Base-by-base conservation (phyloP, 208 protist species). In the Leishmania guyanensis region DNA sequence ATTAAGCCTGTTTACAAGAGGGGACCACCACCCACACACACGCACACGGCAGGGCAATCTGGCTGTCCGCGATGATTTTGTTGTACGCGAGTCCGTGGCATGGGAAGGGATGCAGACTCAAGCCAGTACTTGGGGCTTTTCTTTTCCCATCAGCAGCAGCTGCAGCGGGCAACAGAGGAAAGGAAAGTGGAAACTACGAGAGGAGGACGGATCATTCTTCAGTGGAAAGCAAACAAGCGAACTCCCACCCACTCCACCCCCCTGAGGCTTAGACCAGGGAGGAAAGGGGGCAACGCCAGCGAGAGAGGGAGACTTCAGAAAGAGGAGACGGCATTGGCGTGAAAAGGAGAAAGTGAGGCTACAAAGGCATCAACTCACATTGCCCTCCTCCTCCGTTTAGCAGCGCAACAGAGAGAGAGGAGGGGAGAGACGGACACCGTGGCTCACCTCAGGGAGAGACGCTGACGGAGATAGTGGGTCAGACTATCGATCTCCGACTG, bases 401-500 rank as follows among this genome's bases (percentile, higher is more conserved):
- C 66, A 73, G 22, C 68, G 39, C 68, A 46, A 0, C 68, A 51
- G 43, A 53, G 46, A 73, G 68, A 73, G 6, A 65, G 60, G 8
- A 9, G 51, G 17, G 17, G 6, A 22, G 51, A 50, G n/a, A 64
- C 14, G 29, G 53, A 73, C 69, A 16, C 50, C 3, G 43, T 62
- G 53, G 72, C 72, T 62, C 58, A 77, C 22, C 74, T 36, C 2
- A 39, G 74, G 29, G 48, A 51, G 53, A 51, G 43, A 33, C 72
- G 72, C 72, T 62, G 33, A n/a, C 72, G 33, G 50, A 76, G 51
- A 53, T 36, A 58, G 20, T 29, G 74, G 20, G 36, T 77, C 74
- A 77, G 20, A 6, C 39, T 65, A 51, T 77, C 74, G 2, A 65
- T 29, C 56, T 77, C 56, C 33, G 74, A 26, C 39, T 77, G 74